Percentiles rank a stretch among this genome's conserved stretches.
These are phyloP conservation scores for Coelastrella sp. DNA, from an alignment of 139 green algal species.

Conservation along the genomic window DNA sequence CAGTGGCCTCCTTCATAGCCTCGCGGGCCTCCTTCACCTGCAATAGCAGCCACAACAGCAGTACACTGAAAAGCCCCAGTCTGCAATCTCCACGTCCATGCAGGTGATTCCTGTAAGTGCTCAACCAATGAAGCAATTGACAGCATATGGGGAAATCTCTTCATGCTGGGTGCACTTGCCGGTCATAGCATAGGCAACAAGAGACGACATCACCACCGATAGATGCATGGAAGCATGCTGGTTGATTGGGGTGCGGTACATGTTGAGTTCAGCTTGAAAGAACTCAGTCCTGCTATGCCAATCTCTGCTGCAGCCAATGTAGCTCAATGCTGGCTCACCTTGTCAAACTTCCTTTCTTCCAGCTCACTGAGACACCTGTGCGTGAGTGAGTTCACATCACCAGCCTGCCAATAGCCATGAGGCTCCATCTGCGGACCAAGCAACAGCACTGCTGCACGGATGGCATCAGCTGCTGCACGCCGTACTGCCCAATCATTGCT, in stretches of 20 bases:
- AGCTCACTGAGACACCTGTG: constrained; percentile 32
- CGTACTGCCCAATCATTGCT: constrained; percentile 56
- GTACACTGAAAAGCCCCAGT: background rate
- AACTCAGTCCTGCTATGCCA: too few relatives aligned
- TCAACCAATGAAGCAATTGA: background rate
- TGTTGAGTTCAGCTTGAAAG: too few relatives aligned
- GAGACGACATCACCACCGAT: too few relatives aligned
- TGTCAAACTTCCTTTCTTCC: constrained; percentile 57
- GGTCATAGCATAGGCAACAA: too few relatives aligned
- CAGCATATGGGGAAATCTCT: background rate
- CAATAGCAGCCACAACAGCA: background rate
- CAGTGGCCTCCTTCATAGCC: constrained; percentile 40
- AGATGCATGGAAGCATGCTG: too few relatives aligned
- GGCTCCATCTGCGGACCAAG: constrained; percentile 56
- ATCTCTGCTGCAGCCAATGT: background rate
- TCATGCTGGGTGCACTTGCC: too few relatives aligned
- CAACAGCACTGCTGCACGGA: constrained; percentile 51
- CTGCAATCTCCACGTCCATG: too few relatives aligned
- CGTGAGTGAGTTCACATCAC: constrained; percentile 43
- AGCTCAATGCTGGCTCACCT: constrained; percentile 36
- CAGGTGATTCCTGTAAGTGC: too few relatives aligned
- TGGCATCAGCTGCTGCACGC: constrained; percentile 55
- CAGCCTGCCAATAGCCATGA: constrained; percentile 48
- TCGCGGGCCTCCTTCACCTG: constrained; percentile 61
- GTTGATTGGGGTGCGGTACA: too few relatives aligned